phyloP scores from a whole-genome alignment of 768 basidiomycete genomes.

The Mycena pura region DNA sequence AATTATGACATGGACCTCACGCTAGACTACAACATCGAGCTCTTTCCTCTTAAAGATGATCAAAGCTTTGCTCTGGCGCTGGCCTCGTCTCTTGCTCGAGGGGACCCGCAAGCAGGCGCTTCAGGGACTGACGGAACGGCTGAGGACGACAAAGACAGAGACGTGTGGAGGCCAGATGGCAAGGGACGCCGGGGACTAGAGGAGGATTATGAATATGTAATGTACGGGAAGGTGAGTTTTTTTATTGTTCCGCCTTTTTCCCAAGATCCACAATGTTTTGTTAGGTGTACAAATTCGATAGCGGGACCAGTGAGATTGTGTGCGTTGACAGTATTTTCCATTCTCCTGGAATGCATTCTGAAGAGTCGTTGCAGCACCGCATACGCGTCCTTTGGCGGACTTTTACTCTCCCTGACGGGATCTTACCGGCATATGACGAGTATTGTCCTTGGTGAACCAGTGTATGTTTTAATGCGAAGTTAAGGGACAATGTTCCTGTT shows the following conservation, averaged over 20 bases:
- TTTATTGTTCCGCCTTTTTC: not conserved
- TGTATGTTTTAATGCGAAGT: constrained; percentile 88
- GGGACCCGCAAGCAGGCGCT: constrained; percentile 50
- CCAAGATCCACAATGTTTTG: constrained; percentile 1
- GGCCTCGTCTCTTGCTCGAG: constrained; percentile 77
- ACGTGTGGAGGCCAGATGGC: constrained; percentile 86
- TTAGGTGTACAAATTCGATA: constrained; percentile 98
- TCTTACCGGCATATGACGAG: constrained; percentile 91
- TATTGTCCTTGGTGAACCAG: constrained; percentile 91
- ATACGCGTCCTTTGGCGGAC: constrained; percentile 95
- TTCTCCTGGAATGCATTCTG: constrained; percentile 12
- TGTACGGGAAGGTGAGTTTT: constrained; percentile 90
- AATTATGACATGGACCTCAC: constrained; percentile 93
- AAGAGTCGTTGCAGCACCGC: constrained; percentile 68
- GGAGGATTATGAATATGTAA: constrained; percentile 98
- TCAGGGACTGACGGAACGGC: constrained; percentile 54
- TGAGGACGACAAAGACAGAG: constrained; percentile 75
- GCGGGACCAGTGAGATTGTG: constrained; percentile 84
- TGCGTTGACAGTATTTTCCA: constrained; percentile 48
- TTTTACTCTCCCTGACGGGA: constrained; percentile 93
- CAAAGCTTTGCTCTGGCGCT: constrained; percentile 87
- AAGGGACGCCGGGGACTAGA: constrained; percentile 84
- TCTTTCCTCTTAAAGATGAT: constrained; percentile 74
- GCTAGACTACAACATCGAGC: constrained; percentile 92
- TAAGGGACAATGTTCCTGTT: constrained; percentile 41